These are phyloP conservation scores for Lignosus rhinocerotis DNA, from an alignment of 1,284 basidiomycete genomes.

Conservation along the genomic window DNA sequence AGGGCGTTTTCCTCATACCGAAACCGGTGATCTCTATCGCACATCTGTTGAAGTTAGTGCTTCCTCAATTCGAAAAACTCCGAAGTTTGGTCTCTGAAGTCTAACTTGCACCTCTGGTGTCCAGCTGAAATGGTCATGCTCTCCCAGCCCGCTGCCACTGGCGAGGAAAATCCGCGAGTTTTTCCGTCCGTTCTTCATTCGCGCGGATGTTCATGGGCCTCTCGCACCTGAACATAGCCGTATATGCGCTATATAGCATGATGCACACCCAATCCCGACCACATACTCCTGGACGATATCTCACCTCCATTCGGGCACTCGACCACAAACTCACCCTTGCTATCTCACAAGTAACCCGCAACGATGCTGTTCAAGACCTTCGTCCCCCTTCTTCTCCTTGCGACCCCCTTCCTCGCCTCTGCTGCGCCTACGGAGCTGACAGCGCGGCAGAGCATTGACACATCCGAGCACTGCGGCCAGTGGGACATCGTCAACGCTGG, in stretches of 20 bases:
- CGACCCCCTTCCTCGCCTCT: conserved; percentile 13
- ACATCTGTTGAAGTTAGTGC: not conserved
- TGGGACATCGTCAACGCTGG: conserved; percentile 50
- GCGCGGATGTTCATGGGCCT: not conserved
- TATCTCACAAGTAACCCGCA: not conserved
- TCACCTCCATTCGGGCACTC: not conserved
- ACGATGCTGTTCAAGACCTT: conserved; percentile 17
- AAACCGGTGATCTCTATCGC: conserved; percentile 14
- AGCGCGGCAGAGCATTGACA: conserved; percentile 30
- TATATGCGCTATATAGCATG: not conserved
- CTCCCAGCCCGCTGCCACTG: not conserved
- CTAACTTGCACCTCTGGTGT: not conserved
- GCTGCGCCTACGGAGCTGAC: conserved; percentile 20
- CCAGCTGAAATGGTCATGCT: not conserved
- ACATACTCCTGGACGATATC: not conserved
- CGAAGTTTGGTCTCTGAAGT: conserved; percentile 4
- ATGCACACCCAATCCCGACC: not conserved
- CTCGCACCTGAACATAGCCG: not conserved
- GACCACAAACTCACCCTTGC: not conserved
- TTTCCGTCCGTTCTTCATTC: conserved; percentile 6
- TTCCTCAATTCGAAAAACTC: conserved; percentile 11
- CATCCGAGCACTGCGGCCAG: conserved; percentile 44
- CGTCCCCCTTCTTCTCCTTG: conserved; percentile 8
- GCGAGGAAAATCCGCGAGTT: conserved; percentile 20
- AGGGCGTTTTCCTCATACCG: not conserved